phyloP scores from a whole-genome alignment of 2,329 filamentous ascomycete genomes.

The Fusarium graminum region DNA sequence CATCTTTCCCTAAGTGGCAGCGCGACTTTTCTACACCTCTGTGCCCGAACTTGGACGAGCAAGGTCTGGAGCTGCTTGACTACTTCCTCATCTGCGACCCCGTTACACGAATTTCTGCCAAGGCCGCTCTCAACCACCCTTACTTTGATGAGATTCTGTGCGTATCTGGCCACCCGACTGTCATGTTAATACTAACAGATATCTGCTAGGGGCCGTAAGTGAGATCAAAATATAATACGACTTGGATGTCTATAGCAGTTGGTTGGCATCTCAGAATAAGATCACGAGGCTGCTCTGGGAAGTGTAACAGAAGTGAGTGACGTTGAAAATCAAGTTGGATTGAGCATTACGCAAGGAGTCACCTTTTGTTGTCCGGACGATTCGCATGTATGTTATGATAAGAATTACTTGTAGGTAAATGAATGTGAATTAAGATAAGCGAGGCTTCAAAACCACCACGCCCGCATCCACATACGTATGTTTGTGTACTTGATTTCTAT shows the following conservation, averaged over 20 bases:
- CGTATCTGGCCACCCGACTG: neutral
- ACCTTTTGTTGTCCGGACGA: constrained; percentile 10
- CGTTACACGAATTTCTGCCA: constrained; percentile 86
- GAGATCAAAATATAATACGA: neutral
- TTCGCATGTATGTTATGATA: constrained; percentile 54
- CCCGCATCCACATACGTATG: neutral
- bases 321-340: neutral
- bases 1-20: constrained; percentile 91
- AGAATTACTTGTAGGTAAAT: neutral
- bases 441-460: neutral
- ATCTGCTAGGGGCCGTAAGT: constrained; percentile 6
- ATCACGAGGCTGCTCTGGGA: neutral
- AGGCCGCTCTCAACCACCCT: constrained; percentile 85
- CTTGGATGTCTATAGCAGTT: neutral
- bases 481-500: too few species aligned
- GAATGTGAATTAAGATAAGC: neutral
- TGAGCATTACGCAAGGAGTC: neutral
- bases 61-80: constrained; percentile 76
- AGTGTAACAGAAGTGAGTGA: constrained; percentile 2
- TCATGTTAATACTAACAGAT: rapidly evolving
- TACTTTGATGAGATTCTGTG: constrained; percentile 72
- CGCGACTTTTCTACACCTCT: constrained; percentile 75
- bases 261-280: constrained; percentile 6
- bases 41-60: constrained; percentile 79
- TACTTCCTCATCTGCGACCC: constrained; percentile 88